Base-by-base conservation (phyloP, 1,284 basidiomycete species). In the Wolfiporia cocos region DNA sequence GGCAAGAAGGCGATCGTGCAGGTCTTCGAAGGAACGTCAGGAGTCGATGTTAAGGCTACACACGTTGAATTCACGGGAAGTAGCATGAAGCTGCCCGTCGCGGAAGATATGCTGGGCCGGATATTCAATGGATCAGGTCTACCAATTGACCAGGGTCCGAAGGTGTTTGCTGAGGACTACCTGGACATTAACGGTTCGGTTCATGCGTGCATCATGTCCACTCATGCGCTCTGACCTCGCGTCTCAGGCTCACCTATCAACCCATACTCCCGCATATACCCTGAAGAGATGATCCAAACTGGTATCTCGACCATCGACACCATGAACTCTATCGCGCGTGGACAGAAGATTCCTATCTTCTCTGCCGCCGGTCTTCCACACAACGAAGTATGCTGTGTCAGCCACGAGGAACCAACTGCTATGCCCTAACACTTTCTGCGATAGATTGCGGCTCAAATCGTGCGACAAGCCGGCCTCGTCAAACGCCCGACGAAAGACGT, bases 281-380 rank as follows among this genome's bases (percentile, higher is more conserved):
- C 96, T 49, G 96, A 99, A 68, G 95, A 99, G 72, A 99, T 99
- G 96, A 99, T 99, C 55, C 96, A 99, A 68, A 99, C 96, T 17
- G 96, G 96, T 71, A 99, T 99, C 63, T 98, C 95, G 30, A 99
- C 96, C 24, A 97, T 98, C 62, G 93, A 98, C 67, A 85, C 83
- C 39, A 97, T 98, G 94, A 96, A 99, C 72, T 96, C 95, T 49
- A 99, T 99, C 63, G 96, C 96, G 45, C 92, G 96, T 73, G 96
- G 96, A 35, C 96, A 99, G 68, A 99, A 99, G 81, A 99, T 99
- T 52, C 96, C 96, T 49, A 99, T 99, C 66, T 99, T 99, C 77
- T 98, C 93, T 46, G 96, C 96, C 35, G 92, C 96, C 46, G 95
- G 96, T 80, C 74, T 99, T 44, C 96, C 96, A 37, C 96, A 99